Evolutionary conservation across 164 flowering plant genomes (phyloP), one percentile per base, ranked within the genome.

Genomic region (Chimonanthus salicifolius): DNA sequence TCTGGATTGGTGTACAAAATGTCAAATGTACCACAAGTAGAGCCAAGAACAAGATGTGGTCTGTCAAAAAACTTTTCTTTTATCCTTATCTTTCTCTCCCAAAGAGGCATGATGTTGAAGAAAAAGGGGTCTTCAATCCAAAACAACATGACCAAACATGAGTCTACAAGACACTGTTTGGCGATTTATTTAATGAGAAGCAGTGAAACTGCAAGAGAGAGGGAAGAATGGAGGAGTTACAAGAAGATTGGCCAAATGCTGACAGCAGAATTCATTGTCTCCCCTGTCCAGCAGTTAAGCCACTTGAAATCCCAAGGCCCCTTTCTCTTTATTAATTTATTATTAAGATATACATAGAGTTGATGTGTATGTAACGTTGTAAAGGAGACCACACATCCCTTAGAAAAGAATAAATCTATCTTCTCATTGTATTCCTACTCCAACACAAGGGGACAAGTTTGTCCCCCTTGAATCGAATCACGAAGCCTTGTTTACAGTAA

Each of bases 371-470:
- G 9, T 48, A 72, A 65, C 47, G 67, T 47, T 70, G 67, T 74
- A 64, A 64, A 75, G 84, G 78, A 83, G 86, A 80, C 82, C 84
- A 77, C 78, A 77, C 80, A 79, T 76, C 78, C 77, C 58, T 51
- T 10, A 11, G 13, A 9, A 74, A 63, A 63, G 49, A 62, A 54
- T 67, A 74, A 62, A 68, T 45, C 68, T 71, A 71, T 60, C 67
- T n/a, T 0, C n/a, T 54, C 60, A 11, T 54, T 83, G 78, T 83
- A 72, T 80, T 82, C 84, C 54, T 72, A 80, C 80, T 83, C 88
- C 84, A 71, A 70, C 81, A 84, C 83, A 72, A 70, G 86, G 88
- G 76, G 88, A 84, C 91, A 86, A 69, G 83, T 76, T 78, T 86
- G 87, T 88, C 85, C 84, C 87, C 81, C 69, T 77, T 70, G 81